phyloP scores from a whole-genome alignment of 768 basidiomycete genomes.

The Trametes cubensis region DNA sequence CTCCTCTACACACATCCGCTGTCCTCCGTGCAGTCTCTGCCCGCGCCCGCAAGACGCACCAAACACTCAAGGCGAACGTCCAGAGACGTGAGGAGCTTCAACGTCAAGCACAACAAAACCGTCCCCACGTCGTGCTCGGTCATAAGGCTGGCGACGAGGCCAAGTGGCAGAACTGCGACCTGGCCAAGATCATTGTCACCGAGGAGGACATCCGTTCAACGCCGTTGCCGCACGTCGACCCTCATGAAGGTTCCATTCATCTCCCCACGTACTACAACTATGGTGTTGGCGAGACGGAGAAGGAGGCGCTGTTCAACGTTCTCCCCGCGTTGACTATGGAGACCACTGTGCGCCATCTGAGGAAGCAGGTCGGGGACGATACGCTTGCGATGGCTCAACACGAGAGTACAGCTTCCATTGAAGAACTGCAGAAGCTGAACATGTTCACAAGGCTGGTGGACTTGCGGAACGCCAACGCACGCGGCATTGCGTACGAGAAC shows the following conservation, averaged over 20 bases:
- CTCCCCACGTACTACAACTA: constrained; percentile 62
- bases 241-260: constrained; percentile 40
- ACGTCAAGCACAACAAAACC: constrained; percentile 41
- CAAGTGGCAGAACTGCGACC: constrained; percentile 69
- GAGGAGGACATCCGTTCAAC: constrained; percentile 39
- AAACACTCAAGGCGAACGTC: constrained; percentile 46
- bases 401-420: constrained; percentile 19
- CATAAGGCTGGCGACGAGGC: constrained; percentile 62
- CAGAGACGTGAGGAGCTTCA: constrained; percentile 48
- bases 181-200: constrained; percentile 64
- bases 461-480: constrained; percentile 84
- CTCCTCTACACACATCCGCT: constrained; percentile 52
- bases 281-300: constrained; percentile 63
- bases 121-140: constrained; percentile 76
- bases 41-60: constrained; percentile 40
- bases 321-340: constrained; percentile 58
- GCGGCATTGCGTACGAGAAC: constrained; percentile 88
- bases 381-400: not conserved
- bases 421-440: constrained; percentile 49
- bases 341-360: not conserved
- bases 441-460: constrained; percentile 74
- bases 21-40: constrained; percentile 35
- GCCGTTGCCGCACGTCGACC: constrained; percentile 16
- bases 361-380: not conserved
- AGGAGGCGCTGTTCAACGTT: constrained; percentile 64